These are phyloP conservation scores for Salix koriyanagi DNA, from an alignment of 345 rosid genomes.

Conservation along the genomic window DNA sequence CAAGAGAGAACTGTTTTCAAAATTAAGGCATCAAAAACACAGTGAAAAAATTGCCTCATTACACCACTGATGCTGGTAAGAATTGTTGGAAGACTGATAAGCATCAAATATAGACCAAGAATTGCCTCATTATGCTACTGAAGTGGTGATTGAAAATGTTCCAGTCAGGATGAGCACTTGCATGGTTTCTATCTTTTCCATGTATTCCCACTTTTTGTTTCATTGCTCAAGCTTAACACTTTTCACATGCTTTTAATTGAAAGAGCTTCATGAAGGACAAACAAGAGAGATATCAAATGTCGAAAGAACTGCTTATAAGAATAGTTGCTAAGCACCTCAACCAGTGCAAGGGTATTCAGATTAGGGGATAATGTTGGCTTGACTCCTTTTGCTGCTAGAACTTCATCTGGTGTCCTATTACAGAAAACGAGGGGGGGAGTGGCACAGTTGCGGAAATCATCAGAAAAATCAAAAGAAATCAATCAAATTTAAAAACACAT, in stretches of 20 bases:
- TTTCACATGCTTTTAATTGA: background rate
- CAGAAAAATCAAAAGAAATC: background rate
- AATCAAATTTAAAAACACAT: conserved; percentile 1
- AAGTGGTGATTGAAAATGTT: too few relatives aligned
- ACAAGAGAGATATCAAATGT: background rate
- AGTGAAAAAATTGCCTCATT: too few relatives aligned
- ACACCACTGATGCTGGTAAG: too few relatives aligned
- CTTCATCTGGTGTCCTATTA: conserved; percentile 87
- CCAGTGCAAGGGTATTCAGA: conserved; percentile 76
- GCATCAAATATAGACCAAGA: too few relatives aligned
- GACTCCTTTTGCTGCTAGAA: conserved; percentile 93
- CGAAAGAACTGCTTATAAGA: background rate
- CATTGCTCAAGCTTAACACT: background rate
- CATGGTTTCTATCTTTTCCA: background rate
- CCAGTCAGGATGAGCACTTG: too few relatives aligned
- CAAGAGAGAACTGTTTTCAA: too few relatives aligned
- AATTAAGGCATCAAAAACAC: too few relatives aligned
- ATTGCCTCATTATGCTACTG: too few relatives aligned
- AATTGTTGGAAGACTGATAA: too few relatives aligned
- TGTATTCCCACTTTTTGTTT: background rate
- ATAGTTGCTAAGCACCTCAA: conserved; percentile 55
- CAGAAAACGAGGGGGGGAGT: background rate
- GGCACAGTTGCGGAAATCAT: background rate
- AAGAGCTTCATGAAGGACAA: background rate
- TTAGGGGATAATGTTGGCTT: conserved; percentile 92